Evolutionary conservation across 1,284 basidiomycete genomes (phyloP), one percentile per base, ranked within the genome.

Genomic region (Leucoagaricus sp.): DNA sequence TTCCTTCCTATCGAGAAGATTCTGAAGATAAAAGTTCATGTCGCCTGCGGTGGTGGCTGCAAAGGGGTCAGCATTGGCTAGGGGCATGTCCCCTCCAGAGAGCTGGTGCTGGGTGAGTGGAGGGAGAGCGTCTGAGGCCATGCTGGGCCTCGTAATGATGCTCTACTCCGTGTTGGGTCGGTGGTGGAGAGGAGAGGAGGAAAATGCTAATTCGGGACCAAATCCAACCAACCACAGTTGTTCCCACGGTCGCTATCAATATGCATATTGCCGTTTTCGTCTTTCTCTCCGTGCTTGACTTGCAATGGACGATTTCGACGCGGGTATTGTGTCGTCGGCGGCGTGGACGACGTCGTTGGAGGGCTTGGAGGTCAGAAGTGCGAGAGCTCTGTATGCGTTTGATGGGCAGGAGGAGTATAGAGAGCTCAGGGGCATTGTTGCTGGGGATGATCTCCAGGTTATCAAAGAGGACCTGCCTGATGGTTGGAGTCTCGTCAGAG

Each of bases 1-100:
- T 70, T 94, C 90, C 77, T 97, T 97, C 71, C 78, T 81, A 74
- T 94, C 91, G 61, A 97, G 83, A 59, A 96, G 84, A 56, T 76
- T 76, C 65, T 94, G 90, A 17, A 96, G 85, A 60, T 91, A 83
- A 59, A 81, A 75, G 63, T 87, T 89, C 76, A 91, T 81, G 73
- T 89, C 83, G 63, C 78, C 84, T 17, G 55, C 55, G 8, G 55
- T 56, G 3, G 53, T 42, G 17, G 29, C 45, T 19, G 23, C 34
- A 25, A 48, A 55, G 19, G 45, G 53, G 21, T 54, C 45, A 15
- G 36, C 36, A n/a, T 4, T n/a, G 36, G 12, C 36, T 15, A n/a
- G 36, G 9, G 36, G 36, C 36, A 38, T 38, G 26, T 47, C 53
- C 34, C 33, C 21, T 29, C 45, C 12, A 19, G 15, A 17, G 17